phyloP scores from a whole-genome alignment of 345 rosid species.

The Cardamine occulta region DNA sequence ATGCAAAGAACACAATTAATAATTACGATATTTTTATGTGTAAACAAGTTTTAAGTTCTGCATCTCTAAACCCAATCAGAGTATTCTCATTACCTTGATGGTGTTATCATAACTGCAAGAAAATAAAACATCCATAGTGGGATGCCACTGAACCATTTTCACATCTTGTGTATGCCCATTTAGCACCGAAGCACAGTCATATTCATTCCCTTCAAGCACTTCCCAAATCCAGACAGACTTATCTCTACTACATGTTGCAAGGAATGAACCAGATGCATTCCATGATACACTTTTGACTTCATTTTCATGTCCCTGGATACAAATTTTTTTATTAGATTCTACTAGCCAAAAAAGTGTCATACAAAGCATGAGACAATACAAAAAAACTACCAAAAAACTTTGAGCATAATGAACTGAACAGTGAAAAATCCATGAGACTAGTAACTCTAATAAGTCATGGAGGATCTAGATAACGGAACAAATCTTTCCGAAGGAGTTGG shows the following conservation, averaged over 20 bases:
- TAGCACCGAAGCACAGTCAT: slow-evolving; percentile 79
- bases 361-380: slow-evolving; percentile 19
- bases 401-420: neutral
- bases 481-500: neutral
- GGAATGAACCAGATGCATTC: slow-evolving; percentile 79
- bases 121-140: slow-evolving; percentile 79
- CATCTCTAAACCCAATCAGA: neutral
- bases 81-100: slow-evolving; percentile 62
- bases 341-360: neutral
- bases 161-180: slow-evolving; percentile 97
- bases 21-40: neutral
- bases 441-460: neutral
- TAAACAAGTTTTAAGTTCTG: neutral
- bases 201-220: slow-evolving; percentile 80
- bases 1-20: slow-evolving; percentile 8
- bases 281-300: slow-evolving; percentile 92
- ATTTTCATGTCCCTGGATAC: slow-evolving; percentile 83
- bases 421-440: neutral
- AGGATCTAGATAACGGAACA: neutral
- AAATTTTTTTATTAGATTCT: neutral
- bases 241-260: slow-evolving; percentile 92
- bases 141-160: slow-evolving; percentile 97
- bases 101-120: slow-evolving; percentile 95
- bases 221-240: slow-evolving; percentile 98
- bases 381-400: neutral